These are phyloP conservation scores for Halenospora varia DNA, from an alignment of 495 filamentous ascomycete species.

Conservation along the genomic window DNA sequence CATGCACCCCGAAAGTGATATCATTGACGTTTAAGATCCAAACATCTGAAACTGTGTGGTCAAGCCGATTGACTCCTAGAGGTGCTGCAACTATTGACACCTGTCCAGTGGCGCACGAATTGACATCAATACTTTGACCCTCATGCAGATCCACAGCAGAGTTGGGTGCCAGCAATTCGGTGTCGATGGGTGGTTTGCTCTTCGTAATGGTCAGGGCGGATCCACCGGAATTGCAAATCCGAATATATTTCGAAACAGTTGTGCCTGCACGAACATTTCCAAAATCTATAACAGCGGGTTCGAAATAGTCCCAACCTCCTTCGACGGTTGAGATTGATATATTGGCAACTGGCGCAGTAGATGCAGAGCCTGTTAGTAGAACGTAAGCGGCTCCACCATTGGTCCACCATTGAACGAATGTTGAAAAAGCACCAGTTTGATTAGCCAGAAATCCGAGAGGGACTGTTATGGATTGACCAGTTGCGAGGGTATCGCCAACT, in stretches of 20 bases:
- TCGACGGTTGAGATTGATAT: conserved; percentile 27
- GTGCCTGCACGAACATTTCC: conserved; percentile 27
- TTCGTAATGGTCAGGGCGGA: conserved; percentile 30
- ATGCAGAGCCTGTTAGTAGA: conserved; percentile 23
- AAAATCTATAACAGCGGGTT: conserved; percentile 27
- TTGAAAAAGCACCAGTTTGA: conserved; percentile 26
- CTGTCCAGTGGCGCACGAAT: conserved; percentile 13
- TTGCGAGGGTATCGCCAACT: conserved; percentile 22
- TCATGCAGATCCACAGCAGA: conserved; percentile 13
- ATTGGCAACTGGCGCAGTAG: conserved; percentile 28
- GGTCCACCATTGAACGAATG: conserved; percentile 28
- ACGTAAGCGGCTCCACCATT: conserved; percentile 27
- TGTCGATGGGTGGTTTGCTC: conserved; percentile 23
- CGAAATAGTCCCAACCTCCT: conserved; percentile 25
- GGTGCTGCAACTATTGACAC: conserved; percentile 16
- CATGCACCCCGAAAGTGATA: conserved; percentile 18
- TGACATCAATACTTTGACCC: conserved; percentile 14
- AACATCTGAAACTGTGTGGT: conserved; percentile 13
- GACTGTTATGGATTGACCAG: conserved; percentile 26
- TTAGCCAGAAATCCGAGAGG: conserved; percentile 26
- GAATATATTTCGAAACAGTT: conserved; percentile 22
- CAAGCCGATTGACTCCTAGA: conserved; percentile 7
- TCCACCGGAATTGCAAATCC: conserved; percentile 31
- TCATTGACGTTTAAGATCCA: conserved; percentile 19
- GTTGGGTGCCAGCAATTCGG: conserved; percentile 17